Conservation (phyloP, 2,329 filamentous ascomycete genomes). For the Calonectria henricotiae region DNA sequence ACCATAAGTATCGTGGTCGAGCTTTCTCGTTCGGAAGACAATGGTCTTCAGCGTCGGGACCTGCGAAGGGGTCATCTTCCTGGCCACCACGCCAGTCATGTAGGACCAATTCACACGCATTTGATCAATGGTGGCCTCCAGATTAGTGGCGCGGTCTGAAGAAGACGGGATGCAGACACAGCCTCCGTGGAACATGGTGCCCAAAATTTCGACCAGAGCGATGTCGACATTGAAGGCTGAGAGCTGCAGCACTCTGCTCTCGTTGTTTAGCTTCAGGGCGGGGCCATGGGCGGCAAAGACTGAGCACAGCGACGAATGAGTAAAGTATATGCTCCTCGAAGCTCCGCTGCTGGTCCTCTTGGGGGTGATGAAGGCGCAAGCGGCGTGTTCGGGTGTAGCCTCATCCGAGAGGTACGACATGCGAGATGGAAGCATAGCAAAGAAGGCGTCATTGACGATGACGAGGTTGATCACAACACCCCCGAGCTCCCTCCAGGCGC, state of each 20-base stretch:
- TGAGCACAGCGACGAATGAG: slow-evolving; percentile 73
- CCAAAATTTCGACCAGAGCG: slow-evolving; percentile 68
- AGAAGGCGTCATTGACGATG: slow-evolving; percentile 62
- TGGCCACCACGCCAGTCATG: slow-evolving; percentile 74
- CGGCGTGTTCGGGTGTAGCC: slow-evolving; percentile 65
- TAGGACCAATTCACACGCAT: slow-evolving; percentile 70
- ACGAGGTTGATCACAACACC: slow-evolving; percentile 61
- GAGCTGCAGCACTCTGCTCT: slow-evolving; percentile 72
- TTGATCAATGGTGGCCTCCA: slow-evolving; percentile 66
- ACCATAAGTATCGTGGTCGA: slow-evolving; percentile 66
- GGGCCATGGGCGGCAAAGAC: slow-evolving; percentile 68
- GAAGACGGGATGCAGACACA: slow-evolving; percentile 73
- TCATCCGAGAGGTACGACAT: slow-evolving; percentile 53
- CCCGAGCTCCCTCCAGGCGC: slow-evolving; percentile 60
- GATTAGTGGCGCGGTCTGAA: slow-evolving; percentile 66
- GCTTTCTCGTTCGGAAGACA: slow-evolving; percentile 66
- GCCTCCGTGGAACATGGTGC: slow-evolving; percentile 70
- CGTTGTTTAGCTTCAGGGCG: slow-evolving; percentile 65
- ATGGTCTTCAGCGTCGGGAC: slow-evolving; percentile 61
- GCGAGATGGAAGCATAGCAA: slow-evolving; percentile 57
- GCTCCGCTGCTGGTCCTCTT: slow-evolving; percentile 57
- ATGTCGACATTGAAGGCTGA: slow-evolving; percentile 71
- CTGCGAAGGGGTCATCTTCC: slow-evolving; percentile 59
- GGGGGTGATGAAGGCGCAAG: slow-evolving; percentile 76
- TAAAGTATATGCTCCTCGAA: slow-evolving; percentile 75